phyloP scores from a whole-genome alignment of 495 filamentous ascomycete species.

The Hypomontagnella submonticulosa region DNA sequence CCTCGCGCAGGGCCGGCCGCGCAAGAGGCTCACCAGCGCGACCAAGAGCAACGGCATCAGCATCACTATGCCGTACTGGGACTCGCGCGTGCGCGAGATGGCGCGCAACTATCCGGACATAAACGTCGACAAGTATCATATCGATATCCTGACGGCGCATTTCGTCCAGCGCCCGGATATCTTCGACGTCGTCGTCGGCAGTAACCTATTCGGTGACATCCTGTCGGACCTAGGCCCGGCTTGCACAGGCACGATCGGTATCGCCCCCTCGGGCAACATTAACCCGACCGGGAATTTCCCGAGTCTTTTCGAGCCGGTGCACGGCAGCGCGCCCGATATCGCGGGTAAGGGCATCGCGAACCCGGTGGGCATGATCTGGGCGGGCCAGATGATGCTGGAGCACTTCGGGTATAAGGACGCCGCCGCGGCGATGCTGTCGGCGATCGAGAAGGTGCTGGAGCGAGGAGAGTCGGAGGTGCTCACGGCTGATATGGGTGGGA shows the following conservation, averaged over 20 bases:
- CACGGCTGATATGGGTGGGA: slow-evolving; percentile 76
- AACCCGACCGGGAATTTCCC: slow-evolving; percentile 70
- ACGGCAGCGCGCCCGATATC: slow-evolving; percentile 77
- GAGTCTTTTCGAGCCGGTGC: slow-evolving; percentile 91
- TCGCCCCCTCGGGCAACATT: slow-evolving; percentile 80
- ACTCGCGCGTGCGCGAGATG: slow-evolving; percentile 76
- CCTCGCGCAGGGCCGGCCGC: slow-evolving; percentile 77
- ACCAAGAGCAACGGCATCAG: slow-evolving; percentile 85
- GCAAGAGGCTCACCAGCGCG: slow-evolving; percentile 76
- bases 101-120: slow-evolving; percentile 78
- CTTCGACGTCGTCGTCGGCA: slow-evolving; percentile 84
- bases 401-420: slow-evolving; percentile 74
- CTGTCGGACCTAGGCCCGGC: slow-evolving; percentile 86
- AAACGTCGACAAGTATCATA: slow-evolving; percentile 78
- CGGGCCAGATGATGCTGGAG: slow-evolving; percentile 77
- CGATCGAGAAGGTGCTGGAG: slow-evolving; percentile 71
- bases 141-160: slow-evolving; percentile 84
- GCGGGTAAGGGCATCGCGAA: slow-evolving; percentile 78
- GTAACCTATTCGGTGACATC: slow-evolving; percentile 88
- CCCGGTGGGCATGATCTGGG: slow-evolving; percentile 76
- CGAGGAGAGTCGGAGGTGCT: slow-evolving; percentile 61
- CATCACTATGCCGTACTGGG: slow-evolving; percentile 80
- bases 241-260: slow-evolving; percentile 83
- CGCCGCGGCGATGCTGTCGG: slow-evolving; percentile 69
- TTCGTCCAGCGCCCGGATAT: slow-evolving; percentile 83